A percentile compares a stretch with the other conserved stretches of the same genome.
These are phyloP conservation scores for Termitomyces sp. DNA, from an alignment of 768 basidiomycete genomes.

Conservation along the genomic window DNA sequence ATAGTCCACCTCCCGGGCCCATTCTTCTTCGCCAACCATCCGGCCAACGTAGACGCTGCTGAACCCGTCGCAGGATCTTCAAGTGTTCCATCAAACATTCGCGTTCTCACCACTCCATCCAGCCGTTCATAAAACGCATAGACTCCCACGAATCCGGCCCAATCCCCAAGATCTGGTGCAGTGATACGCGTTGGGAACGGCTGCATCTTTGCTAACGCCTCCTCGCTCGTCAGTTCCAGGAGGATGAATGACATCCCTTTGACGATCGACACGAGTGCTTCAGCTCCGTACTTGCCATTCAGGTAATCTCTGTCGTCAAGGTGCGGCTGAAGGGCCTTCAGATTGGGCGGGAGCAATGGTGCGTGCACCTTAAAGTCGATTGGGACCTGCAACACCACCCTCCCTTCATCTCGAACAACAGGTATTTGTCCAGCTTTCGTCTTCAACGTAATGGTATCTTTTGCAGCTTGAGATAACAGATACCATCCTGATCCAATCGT, in stretches of 20 bases:
- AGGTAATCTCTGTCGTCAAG: slow-evolving; percentile 28
- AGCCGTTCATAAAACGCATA: slow-evolving; percentile 30
- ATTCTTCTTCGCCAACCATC: slow-evolving; percentile 30
- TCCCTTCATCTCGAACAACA: slow-evolving; percentile 19
- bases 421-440: slow-evolving; percentile 39
- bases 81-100: slow-evolving; percentile 33
- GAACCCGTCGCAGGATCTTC: slow-evolving; percentile 45
- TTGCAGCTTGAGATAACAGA: slow-evolving; percentile 23
- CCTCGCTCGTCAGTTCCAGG: slow-evolving; percentile 29
- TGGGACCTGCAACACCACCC: slow-evolving; percentile 31
- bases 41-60: slow-evolving; percentile 36
- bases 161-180: slow-evolving; percentile 29
- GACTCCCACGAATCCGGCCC: slow-evolving; percentile 29
- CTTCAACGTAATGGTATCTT: slow-evolving; percentile 22
- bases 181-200: slow-evolving; percentile 18
- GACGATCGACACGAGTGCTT: slow-evolving; percentile 36
- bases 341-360: slow-evolving; percentile 16
- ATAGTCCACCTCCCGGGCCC: slow-evolving; percentile 30
- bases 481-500: slow-evolving; percentile 39
- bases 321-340: slow-evolving; percentile 23
- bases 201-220: slow-evolving; percentile 28
- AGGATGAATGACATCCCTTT: slow-evolving; percentile 42
- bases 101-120: slow-evolving; percentile 29
- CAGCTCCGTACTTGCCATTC: slow-evolving; percentile 26
- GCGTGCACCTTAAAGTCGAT: slow-evolving; percentile 35